phyloP scores from a whole-genome alignment of 805 yeast genomes.

The Nakazawaea sp. region DNA sequence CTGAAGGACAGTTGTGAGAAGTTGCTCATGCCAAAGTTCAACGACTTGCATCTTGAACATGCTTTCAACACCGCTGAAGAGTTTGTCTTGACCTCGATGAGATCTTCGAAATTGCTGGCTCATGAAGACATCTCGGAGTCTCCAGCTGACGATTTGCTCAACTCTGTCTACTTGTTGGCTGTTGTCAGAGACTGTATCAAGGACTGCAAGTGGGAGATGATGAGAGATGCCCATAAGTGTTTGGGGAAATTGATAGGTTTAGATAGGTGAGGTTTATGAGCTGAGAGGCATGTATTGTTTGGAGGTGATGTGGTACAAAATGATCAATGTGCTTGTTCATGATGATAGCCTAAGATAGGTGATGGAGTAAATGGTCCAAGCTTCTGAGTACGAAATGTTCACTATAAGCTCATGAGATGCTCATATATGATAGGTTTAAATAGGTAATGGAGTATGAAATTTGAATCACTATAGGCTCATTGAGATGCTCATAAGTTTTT shows the following conservation, averaged over 20 bases:
- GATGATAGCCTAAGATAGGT: too few species aligned
- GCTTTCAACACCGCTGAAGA: conserved; percentile 7
- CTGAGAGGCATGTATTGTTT: too few species aligned
- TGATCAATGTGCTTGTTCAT: too few species aligned
- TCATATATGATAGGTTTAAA: too few species aligned
- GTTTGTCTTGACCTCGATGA: conserved; percentile 8
- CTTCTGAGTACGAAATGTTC: too few species aligned
- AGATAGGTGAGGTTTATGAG: too few species aligned
- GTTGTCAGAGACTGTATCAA: conserved; percentile 15
- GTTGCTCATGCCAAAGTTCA: conserved; percentile 1
- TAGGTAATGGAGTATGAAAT: too few species aligned
- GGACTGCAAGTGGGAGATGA: conserved; percentile 20
- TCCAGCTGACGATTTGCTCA: conserved; percentile 9
- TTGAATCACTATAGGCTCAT: too few species aligned
- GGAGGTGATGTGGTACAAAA: too few species aligned
- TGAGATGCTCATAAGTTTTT: too few species aligned
- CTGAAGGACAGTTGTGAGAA: conserved; percentile 1
- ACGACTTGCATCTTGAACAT: conserved; percentile 4
- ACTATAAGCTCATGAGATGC: too few species aligned
- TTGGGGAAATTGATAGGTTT: conserved; percentile 13
- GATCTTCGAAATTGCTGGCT: conserved; percentile 11
- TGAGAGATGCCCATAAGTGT: conserved; percentile 16
- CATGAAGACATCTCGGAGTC: conserved; percentile 11
- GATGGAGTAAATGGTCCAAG: too few species aligned
- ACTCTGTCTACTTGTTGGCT: conserved; percentile 11